phyloP scores from a whole-genome alignment of 192 early-diverging fungal genomes.

The Spizellomyces sp. region DNA sequence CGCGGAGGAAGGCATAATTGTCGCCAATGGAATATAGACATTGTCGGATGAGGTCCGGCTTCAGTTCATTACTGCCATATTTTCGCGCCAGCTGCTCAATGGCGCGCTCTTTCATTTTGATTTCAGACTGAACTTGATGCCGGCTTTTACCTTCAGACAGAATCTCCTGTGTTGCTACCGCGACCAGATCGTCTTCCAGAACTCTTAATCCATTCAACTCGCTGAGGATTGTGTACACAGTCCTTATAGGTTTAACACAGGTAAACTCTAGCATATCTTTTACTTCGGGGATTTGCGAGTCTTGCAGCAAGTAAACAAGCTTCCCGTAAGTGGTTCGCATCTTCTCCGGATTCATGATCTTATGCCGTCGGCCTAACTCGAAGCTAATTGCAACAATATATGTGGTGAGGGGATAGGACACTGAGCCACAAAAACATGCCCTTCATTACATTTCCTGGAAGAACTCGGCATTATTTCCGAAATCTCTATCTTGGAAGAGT shows the following conservation, averaged over 20 bases:
- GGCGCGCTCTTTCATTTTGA: conserved; percentile 87
- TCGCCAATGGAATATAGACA: conserved; percentile 98
- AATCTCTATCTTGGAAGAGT: conserved; percentile 52
- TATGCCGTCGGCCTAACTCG: conserved; percentile 56
- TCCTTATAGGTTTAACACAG: conserved; percentile 85
- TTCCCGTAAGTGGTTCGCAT: conserved; percentile 97
- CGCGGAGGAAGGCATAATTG: conserved; percentile 87
- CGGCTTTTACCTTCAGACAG: conserved; percentile 40
- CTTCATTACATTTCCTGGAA: conserved; percentile 48
- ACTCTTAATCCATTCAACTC: conserved; percentile 60
- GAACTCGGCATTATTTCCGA: conserved; percentile 52
- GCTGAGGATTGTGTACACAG: conserved; percentile 79
- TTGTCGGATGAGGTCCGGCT: conserved; percentile 56
- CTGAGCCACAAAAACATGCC: too few relatives aligned
- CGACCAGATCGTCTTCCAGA: conserved; percentile 80
- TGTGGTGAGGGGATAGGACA: not conserved
- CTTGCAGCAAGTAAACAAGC: conserved; percentile 85
- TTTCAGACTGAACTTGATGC: conserved; percentile 70
- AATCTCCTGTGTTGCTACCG: conserved; percentile 67
- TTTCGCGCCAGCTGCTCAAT: conserved; percentile 84
- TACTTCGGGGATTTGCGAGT: conserved; percentile 58
- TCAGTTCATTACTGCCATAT: conserved; percentile 60
- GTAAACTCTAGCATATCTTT: conserved; percentile 76
- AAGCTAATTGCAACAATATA: conserved; percentile 24
- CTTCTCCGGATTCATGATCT: conserved; percentile 84